Base-by-base conservation (phyloP, 1,139 yeast genomes). In the Arxiozyma slooffiae region DNA sequence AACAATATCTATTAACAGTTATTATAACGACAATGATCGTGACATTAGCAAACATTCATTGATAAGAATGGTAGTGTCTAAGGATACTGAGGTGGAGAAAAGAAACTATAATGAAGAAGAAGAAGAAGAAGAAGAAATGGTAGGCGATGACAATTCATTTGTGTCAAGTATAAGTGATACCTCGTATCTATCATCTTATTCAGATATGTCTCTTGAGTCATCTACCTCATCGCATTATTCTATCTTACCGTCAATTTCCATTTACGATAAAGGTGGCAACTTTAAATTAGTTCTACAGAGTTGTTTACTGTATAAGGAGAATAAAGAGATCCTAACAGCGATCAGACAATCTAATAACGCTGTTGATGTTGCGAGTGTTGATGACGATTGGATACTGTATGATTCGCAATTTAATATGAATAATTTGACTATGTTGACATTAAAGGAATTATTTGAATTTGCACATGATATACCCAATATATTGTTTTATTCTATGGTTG, bases 381-480 rank as follows among this genome's bases (percentile, higher is more conserved):
- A 63, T 20, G 73, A 70, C 50, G 73, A 70, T 50, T 71, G 74
- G 74, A 55, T 70, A 14, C 55, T 70, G 1, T 71, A 70, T 50
- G 74, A 71, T 55, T 61, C 67, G 4, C 57, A 60, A 5, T 71
- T 69, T 50, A 64, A 70, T 6, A 59, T 70, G 63, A 57, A 64
- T 36, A 69, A 71, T 52, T 52, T 70, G 38, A 70, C 67, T 48
- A 61, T 71, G 48, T 54, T 70, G 23, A 59, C 67, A 1, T 53
- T 70, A 23, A 62, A 63, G 20, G 72, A 69, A 41, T 57, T 71
- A 23, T 52, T 67, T 38, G 68, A 62, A 23, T 52, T 57, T 30
- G 64, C 65, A 41, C 59, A 57, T 44, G 57, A 58, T 38, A 60
- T 62, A 7, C 62, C 63, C 2, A 70, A 69, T 53, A 62, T 70